Evolutionary conservation across 1,139 yeast species (phyloP).

Genomic region (Pichia sp.): DNA sequence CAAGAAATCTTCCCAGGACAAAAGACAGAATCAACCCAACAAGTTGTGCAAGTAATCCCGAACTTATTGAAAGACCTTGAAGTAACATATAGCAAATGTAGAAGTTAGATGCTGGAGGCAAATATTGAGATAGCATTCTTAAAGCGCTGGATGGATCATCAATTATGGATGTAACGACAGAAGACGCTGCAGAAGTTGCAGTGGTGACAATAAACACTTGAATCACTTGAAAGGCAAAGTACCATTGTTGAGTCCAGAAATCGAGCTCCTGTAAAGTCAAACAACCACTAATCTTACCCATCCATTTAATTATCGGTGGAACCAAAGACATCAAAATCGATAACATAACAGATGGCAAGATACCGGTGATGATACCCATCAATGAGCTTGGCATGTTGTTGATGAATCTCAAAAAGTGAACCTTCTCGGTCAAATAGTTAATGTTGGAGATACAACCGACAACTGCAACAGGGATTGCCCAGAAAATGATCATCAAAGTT

Average conservation of each 20-base stretch:
- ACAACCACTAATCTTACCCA: slow-evolving; percentile 64
- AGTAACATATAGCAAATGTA: slow-evolving; percentile 63
- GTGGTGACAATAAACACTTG: slow-evolving; percentile 68
- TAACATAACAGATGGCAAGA: slow-evolving; percentile 78
- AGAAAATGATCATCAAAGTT: slow-evolving; percentile 59
- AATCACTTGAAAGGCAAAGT: slow-evolving; percentile 63
- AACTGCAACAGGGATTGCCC: slow-evolving; percentile 95
- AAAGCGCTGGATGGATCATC: slow-evolving; percentile 62
- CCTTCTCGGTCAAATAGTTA: slow-evolving; percentile 56
- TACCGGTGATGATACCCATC: slow-evolving; percentile 77
- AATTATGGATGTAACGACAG: slow-evolving; percentile 63
- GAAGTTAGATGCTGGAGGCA: slow-evolving; percentile 89
- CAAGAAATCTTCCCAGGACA: slow-evolving; percentile 61
- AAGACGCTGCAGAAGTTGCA: slow-evolving; percentile 63
- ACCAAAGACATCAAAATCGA: slow-evolving; percentile 76
- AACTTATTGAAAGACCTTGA: slow-evolving; percentile 79
- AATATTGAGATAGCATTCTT: slow-evolving; percentile 58
- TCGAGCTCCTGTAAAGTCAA: slow-evolving; percentile 61
- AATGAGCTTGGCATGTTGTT: slow-evolving; percentile 57
- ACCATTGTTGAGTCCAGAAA: slow-evolving; percentile 66
- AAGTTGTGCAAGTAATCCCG: slow-evolving; percentile 75
- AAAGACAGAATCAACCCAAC: slow-evolving; percentile 65
- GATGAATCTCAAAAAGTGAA: slow-evolving; percentile 67
- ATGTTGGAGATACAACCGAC: slow-evolving; percentile 91
- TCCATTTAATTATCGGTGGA: slow-evolving; percentile 59